Evolutionary conservation across 768 basidiomycete genomes (phyloP).

Genomic region (Mycena leptocephala): DNA sequence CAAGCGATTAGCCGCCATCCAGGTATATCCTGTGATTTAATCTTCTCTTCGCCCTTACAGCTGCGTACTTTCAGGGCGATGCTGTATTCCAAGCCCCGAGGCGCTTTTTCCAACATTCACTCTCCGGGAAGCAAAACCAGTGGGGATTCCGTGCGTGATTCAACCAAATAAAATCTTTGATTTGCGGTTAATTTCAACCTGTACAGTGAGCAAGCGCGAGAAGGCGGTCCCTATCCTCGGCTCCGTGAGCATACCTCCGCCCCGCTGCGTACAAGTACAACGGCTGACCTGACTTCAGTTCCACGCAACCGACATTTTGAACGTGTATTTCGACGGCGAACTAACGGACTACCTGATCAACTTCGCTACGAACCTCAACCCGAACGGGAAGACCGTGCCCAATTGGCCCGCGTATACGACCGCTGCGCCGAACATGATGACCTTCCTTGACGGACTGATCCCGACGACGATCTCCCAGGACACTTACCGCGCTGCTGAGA

Average conservation of each 20-base stretch:
- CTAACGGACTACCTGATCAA: constrained; percentile 54
- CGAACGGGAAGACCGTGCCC: constrained; percentile 56
- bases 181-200: neutral
- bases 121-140: constrained; percentile 56
- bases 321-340: constrained; percentile 47
- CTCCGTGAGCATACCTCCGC: constrained; percentile 39
- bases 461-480: constrained; percentile 41
- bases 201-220: constrained; percentile 50
- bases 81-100: constrained; percentile 67
- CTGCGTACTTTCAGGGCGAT: constrained; percentile 52
- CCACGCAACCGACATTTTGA: constrained; percentile 52
- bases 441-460: constrained; percentile 46
- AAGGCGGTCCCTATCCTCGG: constrained; percentile 52
- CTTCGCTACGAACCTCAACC: constrained; percentile 54
- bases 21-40: neutral
- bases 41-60: neutral
- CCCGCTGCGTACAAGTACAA: neutral
- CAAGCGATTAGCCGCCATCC: constrained; percentile 39
- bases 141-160: constrained; percentile 52
- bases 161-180: neutral
- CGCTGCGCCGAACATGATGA: constrained; percentile 50
- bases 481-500: constrained; percentile 41
- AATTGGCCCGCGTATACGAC: constrained; percentile 64
- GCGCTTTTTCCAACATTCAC: constrained; percentile 61
- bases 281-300: constrained; percentile 37